Evolutionary conservation across 371 early-diverging fungal species (phyloP), one percentile per base, ranked within the genome.

Genomic region (Mortierella sp.): DNA sequence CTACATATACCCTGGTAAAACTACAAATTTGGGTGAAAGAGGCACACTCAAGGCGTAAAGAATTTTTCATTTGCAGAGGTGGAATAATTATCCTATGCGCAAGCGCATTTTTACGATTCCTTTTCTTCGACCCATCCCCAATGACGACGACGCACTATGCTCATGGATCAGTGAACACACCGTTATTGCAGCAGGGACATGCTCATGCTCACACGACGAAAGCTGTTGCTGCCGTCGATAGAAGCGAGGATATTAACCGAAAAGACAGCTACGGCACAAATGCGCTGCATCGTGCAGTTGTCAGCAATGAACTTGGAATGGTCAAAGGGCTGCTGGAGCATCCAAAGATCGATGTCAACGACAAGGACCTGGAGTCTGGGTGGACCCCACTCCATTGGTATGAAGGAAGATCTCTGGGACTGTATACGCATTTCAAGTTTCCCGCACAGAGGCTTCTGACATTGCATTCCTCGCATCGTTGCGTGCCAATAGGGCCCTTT

Each of bases 351-450:
- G 82, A 88, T 64, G 80, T 91, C 43, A 92, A 92, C 60, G 23
- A 82, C 8, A 83, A 81, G 60, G 93, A 93, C 64, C 56, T 69
- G 27, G 93, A 92, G 63, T 87, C 84, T 54, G 90, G 91, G 1
- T 92, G 90, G 85, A 92, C 93, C 17, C 84, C 89, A 9, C 69
- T 92, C 32, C 92, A 93, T 64, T 43, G 52, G 75, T 73, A 56
- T 34, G 39, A 11, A 52, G 17, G 21, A 11, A 19, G 11, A 1
- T 8, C 32, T 4, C 26, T 19, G 4, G 6, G 19, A 39, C 42
- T 28, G 4, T 46, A 17, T 27, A 9, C 4, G n/a, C n/a, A 28
- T 28, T 19, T 37, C 23, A 14, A 26, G 12, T 21, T 17, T 5
- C 14, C 0, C 17, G 2, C 12, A 19, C 21, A 14, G n/a, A 0